These are phyloP conservation scores for Fusarium scirpi DNA, from an alignment of 2,329 filamentous ascomycete genomes.

Conservation along the genomic window DNA sequence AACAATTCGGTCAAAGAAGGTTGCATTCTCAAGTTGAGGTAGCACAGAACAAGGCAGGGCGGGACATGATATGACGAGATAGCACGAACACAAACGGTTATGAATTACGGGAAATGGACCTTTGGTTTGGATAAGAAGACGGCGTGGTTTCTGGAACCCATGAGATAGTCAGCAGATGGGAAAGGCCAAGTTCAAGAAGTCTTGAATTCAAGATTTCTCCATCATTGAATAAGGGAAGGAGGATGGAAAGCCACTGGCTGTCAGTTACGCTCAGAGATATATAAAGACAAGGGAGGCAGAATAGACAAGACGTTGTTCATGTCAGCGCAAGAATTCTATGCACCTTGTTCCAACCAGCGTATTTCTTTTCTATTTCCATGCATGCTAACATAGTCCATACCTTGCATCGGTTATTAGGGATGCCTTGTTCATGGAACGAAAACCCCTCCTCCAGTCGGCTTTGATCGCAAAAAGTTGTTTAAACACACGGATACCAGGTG, in stretches of 20 bases:
- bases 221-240: neutral
- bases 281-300: constrained; percentile 12
- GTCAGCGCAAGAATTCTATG: constrained; percentile 6
- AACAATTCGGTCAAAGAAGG: constrained; percentile 17
- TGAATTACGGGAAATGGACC: constrained; percentile 33
- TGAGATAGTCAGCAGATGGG: neutral
- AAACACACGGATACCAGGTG: neutral
- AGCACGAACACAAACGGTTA: constrained; percentile 27
- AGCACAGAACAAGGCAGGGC: constrained; percentile 5
- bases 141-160: neutral
- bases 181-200: neutral
- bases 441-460: neutral
- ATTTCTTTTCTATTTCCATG: neutral
- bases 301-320: constrained; percentile 28
- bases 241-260: constrained; percentile 14
- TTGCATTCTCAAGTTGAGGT: constrained; percentile 36
- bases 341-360: neutral
- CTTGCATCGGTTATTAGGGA: neutral
- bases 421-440: neutral
- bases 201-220: neutral
- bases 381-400: neutral
- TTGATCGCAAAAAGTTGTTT: neutral
- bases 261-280: constrained; percentile 2
- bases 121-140: constrained; percentile 8
- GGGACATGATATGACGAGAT: neutral